Base-by-base conservation (phyloP, 805 yeast species). In the Maudiozyma barnettii region DNA sequence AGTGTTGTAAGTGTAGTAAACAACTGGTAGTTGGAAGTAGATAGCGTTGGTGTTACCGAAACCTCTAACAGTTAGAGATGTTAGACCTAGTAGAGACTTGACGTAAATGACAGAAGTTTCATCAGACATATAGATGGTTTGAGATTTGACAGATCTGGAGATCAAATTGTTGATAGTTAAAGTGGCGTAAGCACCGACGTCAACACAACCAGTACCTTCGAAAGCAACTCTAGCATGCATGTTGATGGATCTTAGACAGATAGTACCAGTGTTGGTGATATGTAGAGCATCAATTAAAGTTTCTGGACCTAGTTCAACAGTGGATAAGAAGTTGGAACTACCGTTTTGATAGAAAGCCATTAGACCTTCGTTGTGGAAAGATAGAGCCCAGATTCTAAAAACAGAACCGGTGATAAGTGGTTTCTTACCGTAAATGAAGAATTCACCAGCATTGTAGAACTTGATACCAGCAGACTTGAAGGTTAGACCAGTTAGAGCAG, bases 191-290 rank as follows among this genome's bases (percentile, higher is more conserved):
- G 20, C 49, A 33, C 54, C 54, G 19, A 51, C 37, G 36, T 46
- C 41, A 21, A 51, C 43, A 49, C 54, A 51, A 46, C 54, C 54
- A 16, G 37, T 14, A 36, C 54, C 54, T 13, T 36, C 29, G 19
- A 51, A 31, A 14, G 30, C 39, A 42, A 47, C 40, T 33, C 44
- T 37, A 21, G 45, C 48, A 21, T 29, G 22, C 20, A 29, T 43
- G 16, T 31, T 39, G 5, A 38, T 41, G 26, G 39, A 37, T 37
- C 29, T 41, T 29, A 49, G 30, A 44, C 54, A 51, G 23, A 51
- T 43, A 12, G 54, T 51, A 40, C 54, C 54, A 39, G 42, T 26
- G 38, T 51, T 51, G 4, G 38, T 43, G 22, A 49, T 42, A 26
- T 35, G 41, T 37, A 43, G 21, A 12, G 26, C 23, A 18, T 43